A percentile compares a stretch with the other conserved stretches of the same genome.
These are phyloP conservation scores for Penicillium sp. DNA, from an alignment of 2,329 filamentous ascomycete species.

Conservation along the genomic window DNA sequence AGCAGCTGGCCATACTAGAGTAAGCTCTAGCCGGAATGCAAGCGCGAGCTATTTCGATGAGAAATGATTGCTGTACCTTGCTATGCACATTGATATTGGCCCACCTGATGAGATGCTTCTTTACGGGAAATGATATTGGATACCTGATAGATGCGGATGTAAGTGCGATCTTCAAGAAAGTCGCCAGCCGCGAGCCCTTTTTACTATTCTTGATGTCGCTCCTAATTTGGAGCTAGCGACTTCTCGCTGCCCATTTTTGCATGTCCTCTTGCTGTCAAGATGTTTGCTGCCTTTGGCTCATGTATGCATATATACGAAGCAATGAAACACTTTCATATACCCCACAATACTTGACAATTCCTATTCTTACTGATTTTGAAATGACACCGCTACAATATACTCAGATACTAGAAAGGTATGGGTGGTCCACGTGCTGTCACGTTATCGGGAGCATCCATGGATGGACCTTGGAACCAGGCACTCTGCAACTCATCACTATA, in stretches of 20 bases:
- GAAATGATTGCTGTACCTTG: conserved; percentile 20
- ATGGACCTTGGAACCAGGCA: background rate
- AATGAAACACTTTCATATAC: conserved; percentile 21
- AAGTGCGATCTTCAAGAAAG: background rate
- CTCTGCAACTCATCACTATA: background rate
- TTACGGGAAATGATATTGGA: conserved; percentile 16
- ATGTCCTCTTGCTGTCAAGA: background rate
- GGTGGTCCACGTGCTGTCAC: conserved; percentile 10
- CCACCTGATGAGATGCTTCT: background rate
- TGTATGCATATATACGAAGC: conserved; percentile 30
- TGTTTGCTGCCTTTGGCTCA: conserved; percentile 14
- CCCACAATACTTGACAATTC: background rate
- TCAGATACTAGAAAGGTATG: background rate
- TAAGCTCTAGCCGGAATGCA: conserved; percentile 39
- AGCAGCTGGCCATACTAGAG: conserved; percentile 47
- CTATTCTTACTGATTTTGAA: background rate
- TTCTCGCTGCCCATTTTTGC: conserved; percentile 3
- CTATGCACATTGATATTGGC: background rate
- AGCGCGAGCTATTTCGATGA: conserved; percentile 42
- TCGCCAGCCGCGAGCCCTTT: background rate
- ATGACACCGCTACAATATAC: background rate
- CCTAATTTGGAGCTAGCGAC: conserved; percentile 1
- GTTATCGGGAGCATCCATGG: background rate
- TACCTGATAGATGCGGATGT: conserved; percentile 15
- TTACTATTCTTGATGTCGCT: conserved; percentile 1